Base-by-base conservation (phyloP, 495 filamentous ascomycete species). In the Penicillium maclennaniae region DNA sequence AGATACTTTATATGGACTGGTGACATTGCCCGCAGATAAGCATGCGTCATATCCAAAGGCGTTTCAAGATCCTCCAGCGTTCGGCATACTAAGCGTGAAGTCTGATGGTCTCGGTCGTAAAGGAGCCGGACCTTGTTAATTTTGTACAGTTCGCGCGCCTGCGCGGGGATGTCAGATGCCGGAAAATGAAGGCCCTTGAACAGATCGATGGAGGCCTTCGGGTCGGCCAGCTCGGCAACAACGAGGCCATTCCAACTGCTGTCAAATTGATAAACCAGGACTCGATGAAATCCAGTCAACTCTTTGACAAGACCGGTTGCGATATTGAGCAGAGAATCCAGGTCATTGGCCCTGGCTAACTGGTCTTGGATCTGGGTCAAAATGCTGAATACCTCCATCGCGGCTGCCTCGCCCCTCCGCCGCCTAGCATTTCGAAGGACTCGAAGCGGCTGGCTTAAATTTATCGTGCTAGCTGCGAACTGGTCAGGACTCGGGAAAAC, bases 261-360 rank as follows among this genome's bases (percentile, higher is more conserved):
- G 65, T 97, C 92, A 55, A 96, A 97, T 60, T 95, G 91, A 67
- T 96, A 96, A 15, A 97, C 80, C 86, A 96, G 87, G 9, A 96
- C 87, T 2, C 91, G 87, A 59, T 96, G 91, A 58, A 97, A 97
- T 0, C 92, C 91, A 0, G 90, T 95, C 26, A 97, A 67, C 54
- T 96, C 91, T 62, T 95, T 74, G 1, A 72, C 73, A 7, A 74
- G 49, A 1, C 73, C 70, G 0, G 68, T 57, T 0, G 71, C 67
- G 1, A 59, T 72, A 23, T 74, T 70, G 15, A 76, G 49, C 1
- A 76, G 56, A 86, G 91, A 56, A 87, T 95, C 70, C 6, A 73
- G 36, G 43, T 51, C 67, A 26, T 68, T 47, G 6, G 71, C 54
- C 27, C 69, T 58, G 14, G 56, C 60, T 19, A 76, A 48, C 44